Evolutionary conservation across 805 yeast genomes (phyloP).

Genomic region (Saccharomycopsis sp.): DNA sequence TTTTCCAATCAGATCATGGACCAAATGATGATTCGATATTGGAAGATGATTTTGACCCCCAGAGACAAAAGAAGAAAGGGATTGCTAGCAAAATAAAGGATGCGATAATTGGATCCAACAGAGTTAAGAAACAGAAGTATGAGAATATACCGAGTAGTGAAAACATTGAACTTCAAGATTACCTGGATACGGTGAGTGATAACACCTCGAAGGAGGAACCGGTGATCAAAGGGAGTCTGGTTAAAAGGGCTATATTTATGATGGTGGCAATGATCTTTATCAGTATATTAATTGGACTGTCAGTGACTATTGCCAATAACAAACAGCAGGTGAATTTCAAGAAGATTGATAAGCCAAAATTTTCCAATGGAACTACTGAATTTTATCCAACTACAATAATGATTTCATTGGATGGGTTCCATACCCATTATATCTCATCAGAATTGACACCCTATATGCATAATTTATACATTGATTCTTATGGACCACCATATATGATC

Average conservation of each 20-base stretch:
- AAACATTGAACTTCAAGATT: conserved; percentile 21
- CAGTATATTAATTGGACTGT: conserved; percentile 3
- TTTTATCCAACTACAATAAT: conserved; percentile 77
- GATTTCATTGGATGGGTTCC: conserved; percentile 82
- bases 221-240: background rate
- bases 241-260: conserved; percentile 2
- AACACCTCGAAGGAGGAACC: conserved; percentile 13
- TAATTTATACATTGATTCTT: conserved; percentile 42
- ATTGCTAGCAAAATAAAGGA: background rate
- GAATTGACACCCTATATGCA: conserved; percentile 67
- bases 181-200: conserved; percentile 23
- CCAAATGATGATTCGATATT: conserved; percentile 1
- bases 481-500: conserved; percentile 73
- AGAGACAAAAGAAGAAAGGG: conserved; percentile 2
- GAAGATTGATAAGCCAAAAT: conserved; percentile 22
- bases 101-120: background rate
- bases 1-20: conserved; percentile 23
- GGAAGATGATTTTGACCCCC: conserved; percentile 2
- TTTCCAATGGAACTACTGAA: conserved; percentile 56
- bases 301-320: conserved; percentile 14
- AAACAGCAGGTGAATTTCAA: conserved; percentile 5
- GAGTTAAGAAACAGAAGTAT: conserved; percentile 14
- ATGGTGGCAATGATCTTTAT: conserved; percentile 4
- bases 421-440: conserved; percentile 74
- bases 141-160: conserved; percentile 16